phyloP scores from a whole-genome alignment of 176 grass and related monocot genomes.

The Paspalum vaginatum region DNA sequence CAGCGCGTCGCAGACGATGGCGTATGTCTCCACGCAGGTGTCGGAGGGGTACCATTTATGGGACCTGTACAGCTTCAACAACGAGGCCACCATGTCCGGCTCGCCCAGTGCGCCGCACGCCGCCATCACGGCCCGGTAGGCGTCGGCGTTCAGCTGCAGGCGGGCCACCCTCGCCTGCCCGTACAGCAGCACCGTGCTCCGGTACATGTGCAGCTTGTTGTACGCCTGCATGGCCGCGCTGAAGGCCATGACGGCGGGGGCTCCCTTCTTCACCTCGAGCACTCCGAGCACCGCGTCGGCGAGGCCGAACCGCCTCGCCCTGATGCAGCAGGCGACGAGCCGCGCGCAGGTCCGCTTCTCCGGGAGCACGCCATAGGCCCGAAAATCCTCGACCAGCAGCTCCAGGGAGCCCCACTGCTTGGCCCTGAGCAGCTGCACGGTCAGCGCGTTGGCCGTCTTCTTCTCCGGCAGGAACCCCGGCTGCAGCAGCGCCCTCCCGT shows the following conservation, averaged over 20 bases:
- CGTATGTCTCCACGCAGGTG: conserved; percentile 50
- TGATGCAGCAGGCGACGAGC: conserved; percentile 65
- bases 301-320: conserved; percentile 68
- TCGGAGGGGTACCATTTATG: conserved; percentile 52
- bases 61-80: conserved; percentile 68
- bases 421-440: conserved; percentile 53
- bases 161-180: conserved; percentile 53
- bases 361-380: conserved; percentile 55
- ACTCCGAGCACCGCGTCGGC: conserved; percentile 60
- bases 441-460: conserved; percentile 59
- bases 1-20: conserved; percentile 68
- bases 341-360: conserved; percentile 64
- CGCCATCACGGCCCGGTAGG: conserved; percentile 65
- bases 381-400: conserved; percentile 57
- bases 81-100: conserved; percentile 58
- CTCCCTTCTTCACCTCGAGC: conserved; percentile 57
- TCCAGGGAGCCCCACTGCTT: conserved; percentile 78
- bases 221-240: conserved; percentile 72
- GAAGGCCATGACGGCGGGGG: conserved; percentile 51
- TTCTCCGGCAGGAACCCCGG: conserved; percentile 64
- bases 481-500: conserved; percentile 60
- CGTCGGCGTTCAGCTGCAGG: conserved; percentile 49
- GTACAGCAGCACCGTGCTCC: conserved; percentile 64
- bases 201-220: conserved; percentile 95
- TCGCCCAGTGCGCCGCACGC: conserved; percentile 58